phyloP scores from a whole-genome alignment of 1,284 basidiomycete species.

The Macrocystidia cucumis region DNA sequence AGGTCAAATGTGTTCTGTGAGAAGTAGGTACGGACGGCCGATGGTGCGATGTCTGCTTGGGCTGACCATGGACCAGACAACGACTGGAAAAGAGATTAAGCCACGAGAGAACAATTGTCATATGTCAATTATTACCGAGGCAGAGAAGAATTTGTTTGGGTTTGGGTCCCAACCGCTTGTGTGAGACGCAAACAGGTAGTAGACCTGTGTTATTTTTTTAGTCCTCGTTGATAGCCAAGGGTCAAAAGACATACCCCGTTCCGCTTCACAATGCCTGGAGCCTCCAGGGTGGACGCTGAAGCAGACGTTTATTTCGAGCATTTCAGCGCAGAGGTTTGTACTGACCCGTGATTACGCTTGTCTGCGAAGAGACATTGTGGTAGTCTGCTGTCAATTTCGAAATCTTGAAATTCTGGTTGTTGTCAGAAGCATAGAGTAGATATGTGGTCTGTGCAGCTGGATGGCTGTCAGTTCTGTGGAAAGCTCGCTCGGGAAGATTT shows the following conservation, averaged over 20 bases:
- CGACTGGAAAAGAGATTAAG: constrained; percentile 25
- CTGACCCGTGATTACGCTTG: constrained; percentile 38
- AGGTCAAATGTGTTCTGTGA: constrained; percentile 57
- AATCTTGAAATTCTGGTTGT: constrained; percentile 66
- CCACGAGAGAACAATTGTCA: not conserved
- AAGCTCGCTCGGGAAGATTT: constrained; percentile 6
- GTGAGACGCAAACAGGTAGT: constrained; percentile 56
- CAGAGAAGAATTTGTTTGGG: constrained; percentile 52
- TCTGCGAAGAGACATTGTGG: constrained; percentile 44
- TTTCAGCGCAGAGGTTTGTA: constrained; percentile 1
- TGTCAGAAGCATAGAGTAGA: constrained; percentile 57
- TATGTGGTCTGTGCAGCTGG: constrained; percentile 38
- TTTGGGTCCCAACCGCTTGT: constrained; percentile 55
- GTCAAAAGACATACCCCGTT: constrained; percentile 34
- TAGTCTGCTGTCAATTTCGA: constrained; percentile 47
- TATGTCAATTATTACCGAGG: constrained; percentile 29
- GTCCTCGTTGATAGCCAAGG: too few relatives aligned
- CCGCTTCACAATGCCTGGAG: constrained; percentile 54
- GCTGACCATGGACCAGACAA: constrained; percentile 50
- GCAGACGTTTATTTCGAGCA: not conserved
- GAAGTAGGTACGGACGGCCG: constrained; percentile 45
- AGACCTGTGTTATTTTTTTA: constrained; percentile 29
- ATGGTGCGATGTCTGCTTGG: constrained; percentile 48
- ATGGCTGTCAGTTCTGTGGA: too few relatives aligned
- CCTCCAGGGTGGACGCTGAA: constrained; percentile 48